Evolutionary conservation across 148 eudicot genomes (phyloP).

Genomic region (Arbutus unedo): DNA sequence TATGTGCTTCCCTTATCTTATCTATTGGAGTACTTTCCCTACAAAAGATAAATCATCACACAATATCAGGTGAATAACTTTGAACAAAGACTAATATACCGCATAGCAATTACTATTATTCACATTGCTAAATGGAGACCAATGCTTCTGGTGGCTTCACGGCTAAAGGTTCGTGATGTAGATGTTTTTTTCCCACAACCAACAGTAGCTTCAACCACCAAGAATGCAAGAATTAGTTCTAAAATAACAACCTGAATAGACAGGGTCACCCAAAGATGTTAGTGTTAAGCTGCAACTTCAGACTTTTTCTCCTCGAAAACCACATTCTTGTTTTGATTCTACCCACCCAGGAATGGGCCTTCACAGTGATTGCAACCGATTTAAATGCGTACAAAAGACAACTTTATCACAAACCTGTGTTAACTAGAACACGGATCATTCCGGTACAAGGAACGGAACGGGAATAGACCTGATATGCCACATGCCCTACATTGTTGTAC

Average conservation of each 20-base stretch:
- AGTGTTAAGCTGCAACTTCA: neutral
- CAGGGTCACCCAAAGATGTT: neutral
- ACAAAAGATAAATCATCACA: neutral
- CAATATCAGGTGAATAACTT: neutral
- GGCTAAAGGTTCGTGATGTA: neutral
- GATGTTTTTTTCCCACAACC: neutral
- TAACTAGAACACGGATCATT: neutral
- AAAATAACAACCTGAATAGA: neutral
- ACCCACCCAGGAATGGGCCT: no score
- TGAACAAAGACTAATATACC: neutral
- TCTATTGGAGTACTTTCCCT: conserved; percentile 42
- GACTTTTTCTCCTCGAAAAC: neutral
- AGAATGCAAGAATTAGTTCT: neutral
- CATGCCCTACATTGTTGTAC: neutral
- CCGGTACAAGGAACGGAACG: neutral
- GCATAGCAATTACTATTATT: neutral
- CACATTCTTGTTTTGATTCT: neutral
- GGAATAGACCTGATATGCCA: neutral
- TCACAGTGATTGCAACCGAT: neutral
- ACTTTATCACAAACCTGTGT: neutral
- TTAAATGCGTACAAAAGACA: neutral
- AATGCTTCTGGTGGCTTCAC: neutral
- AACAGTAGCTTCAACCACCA: neutral
- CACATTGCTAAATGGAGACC: neutral
- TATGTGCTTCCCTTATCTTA: conserved; percentile 44